These are phyloP conservation scores for Hymenoscyphus scutula DNA, from an alignment of 2,329 filamentous ascomycete genomes.

Conservation along the genomic window DNA sequence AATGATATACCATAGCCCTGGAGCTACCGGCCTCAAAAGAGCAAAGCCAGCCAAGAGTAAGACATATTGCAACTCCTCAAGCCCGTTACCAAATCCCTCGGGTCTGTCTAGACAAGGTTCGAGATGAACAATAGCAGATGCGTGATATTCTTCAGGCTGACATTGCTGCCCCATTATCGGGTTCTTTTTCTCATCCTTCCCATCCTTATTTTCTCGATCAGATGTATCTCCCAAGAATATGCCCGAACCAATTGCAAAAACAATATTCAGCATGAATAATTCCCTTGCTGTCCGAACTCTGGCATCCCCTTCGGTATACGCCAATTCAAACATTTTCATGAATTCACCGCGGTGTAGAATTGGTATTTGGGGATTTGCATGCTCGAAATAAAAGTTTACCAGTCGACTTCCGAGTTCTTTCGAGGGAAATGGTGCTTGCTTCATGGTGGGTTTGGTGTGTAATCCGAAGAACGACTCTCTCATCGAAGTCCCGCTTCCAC, in stretches of 20 bases:
- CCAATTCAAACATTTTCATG: slow-evolving; percentile 79
- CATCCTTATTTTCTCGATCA: slow-evolving; percentile 23
- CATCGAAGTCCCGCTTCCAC: slow-evolving; percentile 67
- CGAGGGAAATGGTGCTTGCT: slow-evolving; percentile 80
- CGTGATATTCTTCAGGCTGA: slow-evolving; percentile 94
- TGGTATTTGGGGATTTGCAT: slow-evolving; percentile 93
- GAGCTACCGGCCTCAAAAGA: slow-evolving; percentile 83
- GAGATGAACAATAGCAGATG: slow-evolving; percentile 87
- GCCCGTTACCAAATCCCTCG: slow-evolving; percentile 73
- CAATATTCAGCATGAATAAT: slow-evolving; percentile 93
- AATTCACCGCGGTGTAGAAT: slow-evolving; percentile 88
- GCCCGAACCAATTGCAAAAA: slow-evolving; percentile 91
- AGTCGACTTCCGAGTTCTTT: slow-evolving; percentile 70
- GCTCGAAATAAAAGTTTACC: slow-evolving; percentile 86
- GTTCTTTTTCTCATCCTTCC: slow-evolving; percentile 32
- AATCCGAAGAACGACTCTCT: slow-evolving; percentile 96
- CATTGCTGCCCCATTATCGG: slow-evolving; percentile 45
- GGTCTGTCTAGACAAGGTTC: slow-evolving; percentile 72
- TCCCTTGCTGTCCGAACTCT: slow-evolving; percentile 71
- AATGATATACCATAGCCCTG: slow-evolving; percentile 95
- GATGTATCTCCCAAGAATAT: slow-evolving; percentile 75
- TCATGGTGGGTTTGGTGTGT: slow-evolving; percentile 84
- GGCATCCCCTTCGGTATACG: slow-evolving; percentile 65
- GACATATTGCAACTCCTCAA: slow-evolving; percentile 93
- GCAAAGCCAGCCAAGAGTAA: slow-evolving; percentile 88